A percentile compares a stretch with the other conserved stretches of the same genome.
Conservation (phyloP, 148 eudicot species). For the Fallopia convolvulus region DNA sequence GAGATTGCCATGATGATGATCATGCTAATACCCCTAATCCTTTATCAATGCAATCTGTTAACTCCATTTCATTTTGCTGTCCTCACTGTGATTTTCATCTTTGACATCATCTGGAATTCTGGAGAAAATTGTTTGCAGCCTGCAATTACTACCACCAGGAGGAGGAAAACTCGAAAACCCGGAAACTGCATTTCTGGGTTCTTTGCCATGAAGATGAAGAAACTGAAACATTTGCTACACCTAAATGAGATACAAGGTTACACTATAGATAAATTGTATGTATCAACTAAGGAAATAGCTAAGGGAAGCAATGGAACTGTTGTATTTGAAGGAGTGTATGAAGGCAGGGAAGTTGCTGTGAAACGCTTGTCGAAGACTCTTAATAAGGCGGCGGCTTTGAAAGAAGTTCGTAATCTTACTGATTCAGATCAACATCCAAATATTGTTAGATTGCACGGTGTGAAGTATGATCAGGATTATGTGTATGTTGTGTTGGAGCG, state of each 20-base stretch:
- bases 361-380: conserved; percentile 79
- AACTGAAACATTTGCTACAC: not conserved
- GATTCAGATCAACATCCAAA: conserved; percentile 85
- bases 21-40: not conserved
- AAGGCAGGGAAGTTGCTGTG: conserved; percentile 87
- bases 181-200: conserved; percentile 14
- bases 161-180: conserved; percentile 52
- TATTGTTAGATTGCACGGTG: conserved; percentile 82
- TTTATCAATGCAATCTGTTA: not conserved
- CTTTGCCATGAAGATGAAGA: not conserved
- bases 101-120: not conserved
- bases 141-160: conserved; percentile 28
- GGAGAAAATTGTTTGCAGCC: not conserved
- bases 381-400: conserved; percentile 68
- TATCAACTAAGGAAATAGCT: conserved; percentile 57
- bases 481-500: conserved; percentile 78
- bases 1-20: not conserved
- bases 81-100: not conserved
- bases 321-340: conserved; percentile 78
- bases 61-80: not conserved
- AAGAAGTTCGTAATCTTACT: conserved; percentile 77
- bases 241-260: conserved; percentile 29
- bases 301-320: conserved; percentile 88
- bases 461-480: conserved; percentile 67
- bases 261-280: conserved; percentile 49